Base-by-base conservation (phyloP, 1,284 basidiomycete species). In the Ustilago trichophora region DNA sequence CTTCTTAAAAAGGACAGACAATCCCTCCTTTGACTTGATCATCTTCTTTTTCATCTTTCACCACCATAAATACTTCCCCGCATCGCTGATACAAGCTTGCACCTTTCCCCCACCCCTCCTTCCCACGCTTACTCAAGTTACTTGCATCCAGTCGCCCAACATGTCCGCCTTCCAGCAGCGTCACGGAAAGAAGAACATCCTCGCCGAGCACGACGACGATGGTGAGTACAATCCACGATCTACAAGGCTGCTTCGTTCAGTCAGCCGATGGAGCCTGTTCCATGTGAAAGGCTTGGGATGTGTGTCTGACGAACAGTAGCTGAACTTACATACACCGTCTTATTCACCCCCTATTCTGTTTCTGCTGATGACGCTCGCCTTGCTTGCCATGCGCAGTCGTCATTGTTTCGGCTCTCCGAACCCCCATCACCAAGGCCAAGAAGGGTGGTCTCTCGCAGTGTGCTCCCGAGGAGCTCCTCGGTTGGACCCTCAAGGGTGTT, bases 361-460 rank as follows among this genome's bases (percentile, higher is more conserved):
- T n/a, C n/a, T n/a, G n/a, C n/a, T n/a, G n/a, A n/a, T n/a, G n/a
- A n/a, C n/a, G n/a, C n/a, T 12, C 22, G 16, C 38, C 11, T 36
- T 26, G 6, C 12, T 35, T 11, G 41, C 10, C 18, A 24, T 37
- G 25, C 32, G 15, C 64, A 77, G 90, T 98, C 41, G 95, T 98
- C 76, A 91, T 98, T 81, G 88, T 92, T 78, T 84, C 88, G 18
- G 92, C 93, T 18, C 87, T 92, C 54, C 89, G 95, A 65, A 91
- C 93, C 29, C 90, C 94, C 36, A 86, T 95, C 72, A 95, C 93
- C 32, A 93, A 90, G 88, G 88, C 88, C 25, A 91, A 87, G 83
- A 96, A 95, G 83, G 94, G 94, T 54, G 92, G 91, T 13, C 93
- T 97, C 85, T 93, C 96, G 82, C 92, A 81, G 70, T 70, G 66